These are phyloP conservation scores for Beauveria sp. DNA, from an alignment of 2,329 filamentous ascomycete genomes.

Conservation along the genomic window DNA sequence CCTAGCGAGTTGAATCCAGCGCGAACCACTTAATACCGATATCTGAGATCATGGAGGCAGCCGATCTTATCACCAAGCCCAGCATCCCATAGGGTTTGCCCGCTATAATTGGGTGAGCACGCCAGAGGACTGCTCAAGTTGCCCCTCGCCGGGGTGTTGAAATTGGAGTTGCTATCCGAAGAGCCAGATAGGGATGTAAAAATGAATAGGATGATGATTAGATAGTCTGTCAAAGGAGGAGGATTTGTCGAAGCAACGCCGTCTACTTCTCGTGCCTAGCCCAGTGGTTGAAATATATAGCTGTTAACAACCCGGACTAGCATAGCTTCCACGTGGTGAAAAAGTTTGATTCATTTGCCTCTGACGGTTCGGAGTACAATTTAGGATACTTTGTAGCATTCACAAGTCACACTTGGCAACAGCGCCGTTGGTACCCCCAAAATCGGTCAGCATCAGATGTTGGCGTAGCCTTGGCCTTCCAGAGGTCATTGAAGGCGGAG, in stretches of 20 bases:
- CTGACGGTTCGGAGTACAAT: not conserved
- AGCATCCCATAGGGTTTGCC: too few species aligned
- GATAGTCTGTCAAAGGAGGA: not conserved
- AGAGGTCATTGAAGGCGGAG: slow-evolving; percentile 68
- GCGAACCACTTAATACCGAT: too few species aligned
- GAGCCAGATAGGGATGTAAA: not conserved
- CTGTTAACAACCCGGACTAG: not conserved
- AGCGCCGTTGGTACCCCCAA: slow-evolving; percentile 50
- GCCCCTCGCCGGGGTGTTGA: too few species aligned
- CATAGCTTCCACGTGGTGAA: not conserved
- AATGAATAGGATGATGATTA: not conserved
- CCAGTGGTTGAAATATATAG: not conserved
- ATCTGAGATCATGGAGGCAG: too few species aligned
- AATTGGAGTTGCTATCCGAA: not conserved
- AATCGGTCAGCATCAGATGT: slow-evolving; percentile 68
- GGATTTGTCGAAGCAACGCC: not conserved
- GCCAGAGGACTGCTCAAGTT: too few species aligned
- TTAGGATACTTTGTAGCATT: not conserved
- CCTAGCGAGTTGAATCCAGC: too few species aligned
- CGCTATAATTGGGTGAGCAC: too few species aligned
- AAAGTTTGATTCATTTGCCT: too few species aligned
- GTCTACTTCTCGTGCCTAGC: not conserved
- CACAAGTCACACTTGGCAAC: slow-evolving; percentile 13
- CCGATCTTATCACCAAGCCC: too few species aligned
- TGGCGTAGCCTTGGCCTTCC: slow-evolving; percentile 59